Percentiles rank a stretch among this genome's conserved stretches.
Conservation (phyloP, 1,284 basidiomycete genomes). For the Pseudozyma tsukubaensis region DNA sequence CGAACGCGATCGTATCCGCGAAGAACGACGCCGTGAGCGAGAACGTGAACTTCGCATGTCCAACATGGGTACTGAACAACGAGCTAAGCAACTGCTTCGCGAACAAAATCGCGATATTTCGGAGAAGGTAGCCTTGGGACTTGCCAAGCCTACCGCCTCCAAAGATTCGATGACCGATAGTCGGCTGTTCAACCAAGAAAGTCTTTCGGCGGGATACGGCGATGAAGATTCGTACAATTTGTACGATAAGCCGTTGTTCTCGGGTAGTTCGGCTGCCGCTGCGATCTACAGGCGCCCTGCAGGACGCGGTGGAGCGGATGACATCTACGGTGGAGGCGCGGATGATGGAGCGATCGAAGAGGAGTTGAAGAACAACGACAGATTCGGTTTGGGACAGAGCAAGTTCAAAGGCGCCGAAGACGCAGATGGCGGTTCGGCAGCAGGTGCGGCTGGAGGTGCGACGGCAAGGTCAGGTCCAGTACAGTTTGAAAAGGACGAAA, state of each 20-base stretch:
- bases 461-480: slow-evolving; percentile 77
- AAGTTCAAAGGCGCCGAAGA: slow-evolving; percentile 88
- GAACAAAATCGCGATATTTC: slow-evolving; percentile 98
- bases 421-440: slow-evolving; percentile 72
- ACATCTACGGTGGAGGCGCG: slow-evolving; percentile 82
- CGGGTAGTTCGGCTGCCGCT: slow-evolving; percentile 92
- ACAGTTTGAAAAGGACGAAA: slow-evolving; percentile 96
- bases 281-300: slow-evolving; percentile 96
- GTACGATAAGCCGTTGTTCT: slow-evolving; percentile 95
- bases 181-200: slow-evolving; percentile 95
- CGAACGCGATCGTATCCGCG: slow-evolving; percentile 88
- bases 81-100: slow-evolving; percentile 92
- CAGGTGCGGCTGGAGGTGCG: not conserved
- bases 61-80: slow-evolving; percentile 97
- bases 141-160: slow-evolving; percentile 93
- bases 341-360: slow-evolving; percentile 91
- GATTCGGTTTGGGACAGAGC: slow-evolving; percentile 84
- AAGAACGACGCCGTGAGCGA: slow-evolving; percentile 89
- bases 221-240: slow-evolving; percentile 93
- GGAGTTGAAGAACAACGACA: slow-evolving; percentile 91
- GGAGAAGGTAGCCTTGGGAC: slow-evolving; percentile 96
- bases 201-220: slow-evolving; percentile 79
- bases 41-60: slow-evolving; percentile 98
- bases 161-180: slow-evolving; percentile 93
- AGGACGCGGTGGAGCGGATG: slow-evolving; percentile 70